phyloP scores from a whole-genome alignment of 176 grass and related monocot species.

The Musa acuminata region DNA sequence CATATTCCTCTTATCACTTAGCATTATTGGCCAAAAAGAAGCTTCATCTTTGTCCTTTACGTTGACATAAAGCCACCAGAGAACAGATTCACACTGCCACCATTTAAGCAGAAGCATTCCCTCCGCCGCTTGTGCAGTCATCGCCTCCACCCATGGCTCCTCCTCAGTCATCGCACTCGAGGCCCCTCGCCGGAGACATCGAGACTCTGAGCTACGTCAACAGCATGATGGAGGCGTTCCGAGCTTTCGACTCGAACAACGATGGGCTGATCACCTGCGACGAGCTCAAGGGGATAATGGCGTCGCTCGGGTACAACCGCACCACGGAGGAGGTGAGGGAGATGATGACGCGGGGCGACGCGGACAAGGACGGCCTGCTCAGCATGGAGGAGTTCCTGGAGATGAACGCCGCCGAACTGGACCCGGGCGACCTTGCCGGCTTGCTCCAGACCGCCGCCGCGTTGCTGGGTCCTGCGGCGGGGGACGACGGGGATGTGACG shows the following conservation, averaged over 20 bases:
- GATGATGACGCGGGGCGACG: conserved; percentile 52
- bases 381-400: conserved; percentile 65
- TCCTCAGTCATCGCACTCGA: conserved; percentile 7
- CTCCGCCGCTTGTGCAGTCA: not conserved
- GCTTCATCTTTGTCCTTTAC: conserved; percentile 41
- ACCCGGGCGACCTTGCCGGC: conserved; percentile 40
- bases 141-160: conserved; percentile 27
- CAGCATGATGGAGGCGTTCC: conserved; percentile 73
- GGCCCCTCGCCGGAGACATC: conserved; percentile 36
- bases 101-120: not conserved
- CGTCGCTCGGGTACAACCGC: conserved; percentile 49
- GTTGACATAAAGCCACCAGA: conserved; percentile 50
- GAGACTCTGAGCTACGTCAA: conserved; percentile 78
- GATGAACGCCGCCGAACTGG: conserved; percentile 58
- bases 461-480: conserved; percentile 26
- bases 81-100: conserved; percentile 30
- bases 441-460: conserved; percentile 60
- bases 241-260: conserved; percentile 70
- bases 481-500: conserved; percentile 24
- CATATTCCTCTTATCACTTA: not conserved
- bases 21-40: conserved; percentile 32
- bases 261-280: conserved; percentile 47
- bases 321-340: conserved; percentile 40
- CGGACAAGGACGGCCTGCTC: conserved; percentile 45
- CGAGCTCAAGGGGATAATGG: conserved; percentile 56